Evolutionary conservation across 2,329 filamentous ascomycete genomes (phyloP), one percentile per base, ranked within the genome.

Genomic region (Cordyceps farinosa): DNA sequence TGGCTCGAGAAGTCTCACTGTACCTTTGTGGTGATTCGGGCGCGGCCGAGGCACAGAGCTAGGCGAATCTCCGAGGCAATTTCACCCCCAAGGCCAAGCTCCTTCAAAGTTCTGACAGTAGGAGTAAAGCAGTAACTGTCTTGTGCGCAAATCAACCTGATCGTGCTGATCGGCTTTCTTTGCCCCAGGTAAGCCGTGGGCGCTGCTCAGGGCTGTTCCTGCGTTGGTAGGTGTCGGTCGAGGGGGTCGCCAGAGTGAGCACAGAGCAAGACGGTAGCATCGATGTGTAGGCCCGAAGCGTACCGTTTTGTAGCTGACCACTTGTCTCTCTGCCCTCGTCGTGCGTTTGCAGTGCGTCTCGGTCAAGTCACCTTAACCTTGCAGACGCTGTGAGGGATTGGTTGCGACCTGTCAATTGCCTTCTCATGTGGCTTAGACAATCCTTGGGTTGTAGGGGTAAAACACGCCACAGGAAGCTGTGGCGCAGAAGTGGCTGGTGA

Each of bases 341-440:
- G 50, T 61, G 22, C 32, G 32, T n/a, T 48, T 42, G 50, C 50
- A 61, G 50, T 54, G 8, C 54, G 34, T 61, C 59, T 54, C 40
- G 42, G 32, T 47, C 51, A 10, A 42, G 48, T 45, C 42, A 15
- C 59, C 50, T 53, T 52, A n/a, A 22, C 51, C 32, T 47, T 13
- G 30, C 40, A 38, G 40, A 61, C 50, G 22, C 40, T 38, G 50
- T 47, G 59, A 54, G 15, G 42, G 17, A 47, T 53, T 47, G 48
- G 50, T 61, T 61, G 58, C 30, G 42, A 61, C 29, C 50, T 61
- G 50, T 52, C 59, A 54, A 61, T 61, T 61, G 59, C 30, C 44
- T 38, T 53, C 42, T 27, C 17, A 27, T 61, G 40, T 61, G 59
- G 59, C 59, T 54, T 54, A 48, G 59, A 53, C 58, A 45, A 44